These are phyloP conservation scores for Glonium stellatum DNA, from an alignment of 495 filamentous ascomycete genomes.

Conservation along the genomic window DNA sequence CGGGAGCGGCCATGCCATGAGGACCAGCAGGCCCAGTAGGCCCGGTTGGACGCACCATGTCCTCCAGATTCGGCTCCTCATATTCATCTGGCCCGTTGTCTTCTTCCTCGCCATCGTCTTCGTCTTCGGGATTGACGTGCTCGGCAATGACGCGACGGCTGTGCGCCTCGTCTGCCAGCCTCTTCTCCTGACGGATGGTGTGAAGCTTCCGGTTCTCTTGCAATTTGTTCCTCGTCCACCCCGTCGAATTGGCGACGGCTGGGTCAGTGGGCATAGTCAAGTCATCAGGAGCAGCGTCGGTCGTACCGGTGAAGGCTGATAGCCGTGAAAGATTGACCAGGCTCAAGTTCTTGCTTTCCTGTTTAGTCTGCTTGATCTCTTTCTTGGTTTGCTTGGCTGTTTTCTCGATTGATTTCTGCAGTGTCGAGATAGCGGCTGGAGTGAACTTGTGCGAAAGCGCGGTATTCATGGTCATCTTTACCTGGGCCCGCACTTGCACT, in stretches of 20 bases:
- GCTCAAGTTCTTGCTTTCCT: background rate
- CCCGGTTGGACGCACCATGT: too few relatives aligned
- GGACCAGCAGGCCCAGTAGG: background rate
- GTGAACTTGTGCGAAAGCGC: background rate
- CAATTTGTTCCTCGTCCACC: background rate
- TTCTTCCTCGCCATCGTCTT: background rate
- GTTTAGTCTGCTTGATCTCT: conserved; percentile 5
- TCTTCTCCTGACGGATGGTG: background rate
- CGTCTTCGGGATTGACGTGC: conserved; percentile 3
- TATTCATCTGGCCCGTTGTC: background rate
- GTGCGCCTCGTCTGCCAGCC: background rate
- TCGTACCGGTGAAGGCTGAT: background rate
- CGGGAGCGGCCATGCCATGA: background rate
- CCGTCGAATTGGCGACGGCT: background rate
- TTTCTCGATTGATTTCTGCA: background rate
- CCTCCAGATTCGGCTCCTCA: background rate
- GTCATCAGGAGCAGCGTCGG: background rate
- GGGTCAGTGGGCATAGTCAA: background rate
- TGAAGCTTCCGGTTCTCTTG: background rate
- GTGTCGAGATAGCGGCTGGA: background rate
- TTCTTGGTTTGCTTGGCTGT: conserved; percentile 3
- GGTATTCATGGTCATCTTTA: background rate
- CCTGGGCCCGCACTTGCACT: background rate
- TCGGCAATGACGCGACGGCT: background rate
- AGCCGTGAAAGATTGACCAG: background rate